A percentile compares a stretch with the other conserved stretches of the same genome.
phyloP scores from a whole-genome alignment of 1,139 yeast genomes.

The Eremothecium coryli region DNA sequence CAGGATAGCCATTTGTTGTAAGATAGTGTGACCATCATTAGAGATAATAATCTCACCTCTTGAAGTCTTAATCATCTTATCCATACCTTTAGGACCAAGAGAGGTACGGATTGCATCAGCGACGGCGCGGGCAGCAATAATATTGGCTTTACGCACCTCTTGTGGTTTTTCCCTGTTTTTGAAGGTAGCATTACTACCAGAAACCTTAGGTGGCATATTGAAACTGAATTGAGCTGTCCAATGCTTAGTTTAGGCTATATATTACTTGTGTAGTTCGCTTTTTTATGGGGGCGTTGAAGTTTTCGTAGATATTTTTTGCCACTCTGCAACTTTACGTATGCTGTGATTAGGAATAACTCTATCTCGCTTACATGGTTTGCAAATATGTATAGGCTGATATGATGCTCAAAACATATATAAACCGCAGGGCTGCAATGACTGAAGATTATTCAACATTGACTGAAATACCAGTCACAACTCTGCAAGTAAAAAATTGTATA shows the following conservation, averaged over 20 bases:
- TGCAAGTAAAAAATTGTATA: slow-evolving; percentile 56
- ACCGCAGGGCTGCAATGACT: not conserved
- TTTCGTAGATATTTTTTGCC: too few relatives aligned
- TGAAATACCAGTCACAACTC: slow-evolving; percentile 35
- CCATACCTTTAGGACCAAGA: slow-evolving; percentile 98
- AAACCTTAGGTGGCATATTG: slow-evolving; percentile 19
- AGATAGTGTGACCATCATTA: slow-evolving; percentile 95
- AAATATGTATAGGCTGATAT: too few relatives aligned
- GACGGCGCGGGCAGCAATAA: slow-evolving; percentile 93
- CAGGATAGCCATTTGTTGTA: slow-evolving; percentile 93
- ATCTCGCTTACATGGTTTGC: too few relatives aligned
- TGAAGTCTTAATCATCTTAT: slow-evolving; percentile 93
- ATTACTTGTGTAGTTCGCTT: too few relatives aligned
- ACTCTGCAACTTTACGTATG: too few relatives aligned
- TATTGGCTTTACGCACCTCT: slow-evolving; percentile 89
- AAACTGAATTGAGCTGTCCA: too few relatives aligned
- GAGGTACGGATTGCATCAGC: slow-evolving; percentile 98
- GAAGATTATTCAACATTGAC: slow-evolving; percentile 24
- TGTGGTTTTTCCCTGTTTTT: slow-evolving; percentile 94
- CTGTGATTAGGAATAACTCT: too few relatives aligned
- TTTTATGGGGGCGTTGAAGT: too few relatives aligned
- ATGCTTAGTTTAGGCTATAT: too few relatives aligned
- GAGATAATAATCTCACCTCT: slow-evolving; percentile 89
- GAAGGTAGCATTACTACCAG: slow-evolving; percentile 79
- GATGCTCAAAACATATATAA: too few relatives aligned